A percentile compares a stretch with the other conserved stretches of the same genome.
These are phyloP conservation scores for Lagerstroemia fauriei DNA, from an alignment of 441 rosid species.

Conservation along the genomic window DNA sequence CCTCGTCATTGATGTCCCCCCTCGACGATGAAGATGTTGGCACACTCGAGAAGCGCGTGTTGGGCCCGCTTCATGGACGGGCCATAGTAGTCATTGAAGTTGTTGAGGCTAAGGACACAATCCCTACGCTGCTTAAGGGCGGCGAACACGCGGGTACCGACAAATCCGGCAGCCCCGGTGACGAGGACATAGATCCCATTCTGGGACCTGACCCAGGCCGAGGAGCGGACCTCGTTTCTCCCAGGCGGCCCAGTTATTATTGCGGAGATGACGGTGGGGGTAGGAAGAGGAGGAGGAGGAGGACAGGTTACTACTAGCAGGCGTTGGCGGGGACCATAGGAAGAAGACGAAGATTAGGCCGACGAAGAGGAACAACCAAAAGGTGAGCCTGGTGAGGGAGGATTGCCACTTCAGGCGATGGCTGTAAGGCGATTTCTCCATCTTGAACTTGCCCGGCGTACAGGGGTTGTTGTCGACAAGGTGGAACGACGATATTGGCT, in stretches of 20 bases:
- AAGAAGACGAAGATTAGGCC: constrained; percentile 3
- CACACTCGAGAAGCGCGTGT: constrained; percentile 19
- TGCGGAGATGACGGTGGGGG: constrained; percentile 17
- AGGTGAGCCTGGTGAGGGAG: constrained; percentile 24
- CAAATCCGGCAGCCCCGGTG: constrained; percentile 19
- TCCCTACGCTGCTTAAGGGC: constrained; percentile 20
- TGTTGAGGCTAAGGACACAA: constrained; percentile 17
- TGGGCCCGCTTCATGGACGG: constrained; percentile 20
- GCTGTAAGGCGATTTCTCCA: constrained; percentile 22
- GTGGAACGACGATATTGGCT: constrained; percentile 18
- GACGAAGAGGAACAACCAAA: constrained; percentile 21
- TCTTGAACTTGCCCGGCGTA: constrained; percentile 29
- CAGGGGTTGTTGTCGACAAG: constrained; percentile 16
- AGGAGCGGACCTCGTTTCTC: constrained; percentile 23
- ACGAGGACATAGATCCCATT: constrained; percentile 23
- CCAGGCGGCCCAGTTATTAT: constrained; percentile 21
- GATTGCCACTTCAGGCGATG: constrained; percentile 25
- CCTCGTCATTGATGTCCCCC: constrained; percentile 22
- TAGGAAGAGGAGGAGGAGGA: background rate
- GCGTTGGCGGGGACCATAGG: constrained; percentile 11
- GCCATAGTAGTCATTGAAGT: constrained; percentile 17
- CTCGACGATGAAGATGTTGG: constrained; percentile 16
- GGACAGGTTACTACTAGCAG: background rate
- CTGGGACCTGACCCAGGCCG: constrained; percentile 12
- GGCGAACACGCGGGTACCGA: constrained; percentile 18